Evolutionary conservation across 1,284 basidiomycete genomes (phyloP), one percentile per base, ranked within the genome.

Genomic region (Coriolopsis trogii): DNA sequence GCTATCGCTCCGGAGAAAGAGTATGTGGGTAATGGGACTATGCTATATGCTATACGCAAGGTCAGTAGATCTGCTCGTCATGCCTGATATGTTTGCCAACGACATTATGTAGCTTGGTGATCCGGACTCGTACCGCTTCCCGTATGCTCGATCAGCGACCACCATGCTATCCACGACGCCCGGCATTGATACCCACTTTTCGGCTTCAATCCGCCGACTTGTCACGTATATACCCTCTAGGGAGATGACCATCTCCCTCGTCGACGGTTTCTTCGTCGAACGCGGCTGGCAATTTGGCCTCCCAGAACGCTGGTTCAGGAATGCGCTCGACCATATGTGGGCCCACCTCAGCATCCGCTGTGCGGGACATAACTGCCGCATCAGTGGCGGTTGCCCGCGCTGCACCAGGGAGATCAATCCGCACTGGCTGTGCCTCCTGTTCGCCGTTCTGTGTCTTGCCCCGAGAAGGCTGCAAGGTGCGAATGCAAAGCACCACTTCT

Each of bases 281-380:
- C 68, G 72, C 30, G 81, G 81, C 53, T 80, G 77, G 76, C 72
- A 75, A 25, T 79, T 74, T 51, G 77, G 78, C 6, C 71, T 82
- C 18, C 76, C 79, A 4, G 73, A 78, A 56, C 56, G 65, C 25
- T 80, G 78, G 76, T 78, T 81, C 59, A 67, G 63, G 20, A 55
- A 60, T 24, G 66, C 72, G 4, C 74, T 72, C 46, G 50, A 65
- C 16, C 70, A 72, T 41, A 80, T 80, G 78, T 80, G 75, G 77
- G 63, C 58, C 28, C 68, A 78, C 28, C 68, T 75, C 40, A 67
- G 70, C 47, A 55, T 70, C 15, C 51, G 66, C 56, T 66, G 63
- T 56, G 30, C 64, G 57, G 49, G 67, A 58, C 34, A 51, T 62
- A 16, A 65, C 24, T 62, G 59, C 41, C 40, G 48, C 10, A 23